Evolutionary conservation across 805 yeast genomes (phyloP).

Genomic region (Yamadazyma nakazawae): DNA sequence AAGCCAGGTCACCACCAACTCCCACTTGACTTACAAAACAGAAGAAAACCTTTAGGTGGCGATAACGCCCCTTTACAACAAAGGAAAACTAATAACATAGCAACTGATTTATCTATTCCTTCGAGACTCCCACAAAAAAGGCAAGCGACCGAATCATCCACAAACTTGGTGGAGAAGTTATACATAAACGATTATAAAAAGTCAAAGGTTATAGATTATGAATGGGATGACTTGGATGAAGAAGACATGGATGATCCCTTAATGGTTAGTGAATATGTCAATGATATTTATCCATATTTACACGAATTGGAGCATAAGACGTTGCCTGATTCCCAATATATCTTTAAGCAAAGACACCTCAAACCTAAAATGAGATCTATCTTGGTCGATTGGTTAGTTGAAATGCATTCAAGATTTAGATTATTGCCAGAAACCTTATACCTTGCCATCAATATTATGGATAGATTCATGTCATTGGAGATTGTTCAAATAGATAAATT

Average conservation of each 20-base stretch:
- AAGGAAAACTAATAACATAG: conserved; percentile 13
- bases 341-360: conserved; percentile 59
- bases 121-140: conserved; percentile 46
- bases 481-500: conserved; percentile 72
- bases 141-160: conserved; percentile 53
- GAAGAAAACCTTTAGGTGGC: conserved; percentile 32
- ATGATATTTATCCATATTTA: conserved; percentile 79
- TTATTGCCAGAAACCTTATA: conserved; percentile 82
- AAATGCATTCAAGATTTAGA: conserved; percentile 80
- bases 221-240: conserved; percentile 72
- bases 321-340: conserved; percentile 68
- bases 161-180: conserved; percentile 41
- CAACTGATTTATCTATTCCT: conserved; percentile 19
- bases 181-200: conserved; percentile 29
- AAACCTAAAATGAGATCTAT: conserved; percentile 84
- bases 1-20: background rate
- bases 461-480: conserved; percentile 75
- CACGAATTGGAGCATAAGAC: conserved; percentile 70
- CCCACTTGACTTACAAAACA: conserved; percentile 3
- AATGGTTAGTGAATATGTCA: conserved; percentile 92
- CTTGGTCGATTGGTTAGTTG: conserved; percentile 90
- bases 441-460: conserved; percentile 82
- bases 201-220: conserved; percentile 40
- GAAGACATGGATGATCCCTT: conserved; percentile 68
- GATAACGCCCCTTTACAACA: conserved; percentile 28